Base-by-base conservation (phyloP, 768 basidiomycete species). In the Amyloporia xantha region DNA sequence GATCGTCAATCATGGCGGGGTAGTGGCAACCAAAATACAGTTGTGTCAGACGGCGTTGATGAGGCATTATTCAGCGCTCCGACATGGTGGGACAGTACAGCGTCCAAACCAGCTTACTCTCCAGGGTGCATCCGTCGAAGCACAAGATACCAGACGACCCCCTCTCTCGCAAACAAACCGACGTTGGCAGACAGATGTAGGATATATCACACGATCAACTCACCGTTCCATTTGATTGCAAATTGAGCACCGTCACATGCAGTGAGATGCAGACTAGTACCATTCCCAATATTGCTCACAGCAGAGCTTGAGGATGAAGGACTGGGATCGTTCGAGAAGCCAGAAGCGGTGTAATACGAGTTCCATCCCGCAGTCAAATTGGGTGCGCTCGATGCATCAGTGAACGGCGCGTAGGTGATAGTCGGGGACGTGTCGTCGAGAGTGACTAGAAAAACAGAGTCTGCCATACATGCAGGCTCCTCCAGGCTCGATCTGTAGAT, bases 361-460 rank as follows among this genome's bases (percentile, higher is more conserved):
- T 79, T 80, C 88, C 88, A 91, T 59, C 85, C 85, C 23, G 69
- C 71, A 17, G 63, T 57, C 36, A 78, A 57, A 56, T 80, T 70
- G 64, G 43, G 72, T 62, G 20, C 27, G 35, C 75, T 68, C 49
- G 79, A 67, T 10, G 74, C 75, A 63, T 85, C 82, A 37, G 68
- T 59, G 51, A 79, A 76, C 20, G 87, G 86, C 50, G 63, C 71
- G 68, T 86, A 89, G 23, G 57, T 53, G 54, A 88, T 68, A 40
- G 71, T 59, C 3, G 86, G 86, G 37, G 86, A 86, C 47, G 79
- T 78, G 61, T 87, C 79, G 64, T 82, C 76, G 57, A 89, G 68
- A 50, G 64, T 54, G 65, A 86, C 51, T 49, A 50, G 46, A 55
- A 66, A 65, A 17, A 59, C 69, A 50, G 60, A 49, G 56, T 66